Conservation (phyloP, 345 rosid species). For the Camelina laxa region DNA sequence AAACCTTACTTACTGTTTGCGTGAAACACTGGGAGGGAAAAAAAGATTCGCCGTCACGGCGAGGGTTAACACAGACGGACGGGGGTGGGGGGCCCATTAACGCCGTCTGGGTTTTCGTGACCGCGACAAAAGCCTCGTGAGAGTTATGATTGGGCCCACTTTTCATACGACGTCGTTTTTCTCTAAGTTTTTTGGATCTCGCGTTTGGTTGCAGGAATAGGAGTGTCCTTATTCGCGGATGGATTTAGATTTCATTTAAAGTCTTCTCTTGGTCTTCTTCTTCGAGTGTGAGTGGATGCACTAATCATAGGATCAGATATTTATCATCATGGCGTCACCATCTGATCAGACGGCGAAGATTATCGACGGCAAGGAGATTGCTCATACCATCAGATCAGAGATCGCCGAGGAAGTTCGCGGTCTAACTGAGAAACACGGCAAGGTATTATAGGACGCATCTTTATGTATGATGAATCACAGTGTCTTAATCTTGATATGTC, state of each 20-base stretch:
- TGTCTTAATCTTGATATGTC: not conserved
- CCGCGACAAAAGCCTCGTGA: constrained; percentile 41
- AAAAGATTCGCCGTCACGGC: constrained; percentile 45
- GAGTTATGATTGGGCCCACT: constrained; percentile 17
- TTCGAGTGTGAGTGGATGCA: constrained; percentile 5
- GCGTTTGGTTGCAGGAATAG: constrained; percentile 31
- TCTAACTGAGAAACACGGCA: constrained; percentile 67
- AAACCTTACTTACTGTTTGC: constrained; percentile 44
- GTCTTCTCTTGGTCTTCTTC: not conserved
- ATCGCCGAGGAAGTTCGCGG: constrained; percentile 74
- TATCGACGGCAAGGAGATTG: constrained; percentile 80
- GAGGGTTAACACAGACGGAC: constrained; percentile 33
- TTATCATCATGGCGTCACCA: constrained; percentile 54
- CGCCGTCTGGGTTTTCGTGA: constrained; percentile 39
- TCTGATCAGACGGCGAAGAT: constrained; percentile 61
- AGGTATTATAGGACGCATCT: constrained; percentile 47
- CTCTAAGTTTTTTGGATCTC: not conserved
- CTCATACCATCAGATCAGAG: constrained; percentile 79
- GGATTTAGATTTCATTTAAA: constrained; percentile 23
- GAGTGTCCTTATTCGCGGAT: constrained; percentile 15
- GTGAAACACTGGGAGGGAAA: constrained; percentile 37
- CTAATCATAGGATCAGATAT: constrained; percentile 15
- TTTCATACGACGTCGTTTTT: not conserved
- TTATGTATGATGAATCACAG: not conserved
- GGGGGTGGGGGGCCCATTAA: constrained; percentile 17